Conservation (phyloP, 257 asterid species). For the Nicotiana attenuata region DNA sequence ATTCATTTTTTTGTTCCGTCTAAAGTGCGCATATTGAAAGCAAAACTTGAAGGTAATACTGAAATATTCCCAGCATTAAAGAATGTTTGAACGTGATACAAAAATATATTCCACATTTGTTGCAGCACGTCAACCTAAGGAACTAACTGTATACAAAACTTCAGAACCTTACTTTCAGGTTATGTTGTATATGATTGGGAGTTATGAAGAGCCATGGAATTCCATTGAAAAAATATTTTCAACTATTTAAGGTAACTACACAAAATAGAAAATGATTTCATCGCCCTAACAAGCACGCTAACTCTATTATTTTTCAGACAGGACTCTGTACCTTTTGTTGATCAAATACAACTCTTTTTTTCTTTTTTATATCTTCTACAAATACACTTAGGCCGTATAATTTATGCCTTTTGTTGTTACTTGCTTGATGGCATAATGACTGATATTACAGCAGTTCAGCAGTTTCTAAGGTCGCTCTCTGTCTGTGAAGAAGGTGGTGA, state of each 20-base stretch:
- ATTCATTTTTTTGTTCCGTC: too few relatives aligned
- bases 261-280: background rate
- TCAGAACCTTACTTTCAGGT: too few relatives aligned
- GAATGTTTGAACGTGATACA: too few relatives aligned
- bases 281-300: background rate
- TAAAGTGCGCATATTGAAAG: too few relatives aligned
- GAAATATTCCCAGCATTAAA: too few relatives aligned
- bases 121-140: too few relatives aligned
- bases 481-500: conserved; percentile 53
- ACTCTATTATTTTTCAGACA: background rate
- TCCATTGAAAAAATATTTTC: background rate
- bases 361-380: background rate
- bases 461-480: conserved; percentile 75
- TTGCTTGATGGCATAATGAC: conserved; percentile 4
- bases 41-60: too few relatives aligned
- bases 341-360: background rate
- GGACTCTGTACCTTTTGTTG: background rate
- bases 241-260: background rate
- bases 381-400: background rate
- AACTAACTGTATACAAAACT: too few relatives aligned
- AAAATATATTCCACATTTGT: too few relatives aligned
- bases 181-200: too few relatives aligned
- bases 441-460: conserved; percentile 11
- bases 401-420: conserved; percentile 16
- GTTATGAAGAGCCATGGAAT: too few relatives aligned